phyloP scores from a whole-genome alignment of 345 rosid genomes.

The Acer yangbiense region DNA sequence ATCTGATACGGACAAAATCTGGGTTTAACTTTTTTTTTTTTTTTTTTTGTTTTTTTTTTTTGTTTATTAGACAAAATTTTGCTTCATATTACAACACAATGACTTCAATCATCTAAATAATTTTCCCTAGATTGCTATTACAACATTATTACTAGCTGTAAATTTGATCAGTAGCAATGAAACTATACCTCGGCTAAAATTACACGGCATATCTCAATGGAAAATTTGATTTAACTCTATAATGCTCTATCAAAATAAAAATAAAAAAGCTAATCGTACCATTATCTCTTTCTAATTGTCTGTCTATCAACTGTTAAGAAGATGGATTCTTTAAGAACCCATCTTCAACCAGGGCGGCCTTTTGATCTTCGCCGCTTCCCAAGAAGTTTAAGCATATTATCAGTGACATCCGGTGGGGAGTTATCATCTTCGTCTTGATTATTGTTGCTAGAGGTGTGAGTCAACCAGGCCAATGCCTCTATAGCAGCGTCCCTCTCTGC shows the following conservation, averaged over 20 bases:
- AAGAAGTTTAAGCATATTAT: conserved; percentile 94
- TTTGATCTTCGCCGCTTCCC: conserved; percentile 74
- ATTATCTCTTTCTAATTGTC: not conserved
- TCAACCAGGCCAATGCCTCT: conserved; percentile 96
- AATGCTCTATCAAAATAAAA: not conserved
- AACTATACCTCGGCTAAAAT: not conserved
- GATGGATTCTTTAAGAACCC: not conserved
- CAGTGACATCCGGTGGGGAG: conserved; percentile 77
- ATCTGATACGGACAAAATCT: too few species aligned
- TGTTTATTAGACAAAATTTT: not conserved
- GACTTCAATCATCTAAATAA: not conserved
- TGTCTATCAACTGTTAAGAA: not conserved
- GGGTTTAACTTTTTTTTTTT: too few species aligned
- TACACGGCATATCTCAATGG: not conserved
- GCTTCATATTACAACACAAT: not conserved
- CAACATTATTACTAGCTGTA: not conserved
- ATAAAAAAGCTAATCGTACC: not conserved
- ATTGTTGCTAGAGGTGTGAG: conserved; percentile 65
- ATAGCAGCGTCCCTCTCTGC: conserved; percentile 97
- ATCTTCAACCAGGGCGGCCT: conserved; percentile 16
- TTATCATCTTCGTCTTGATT: conserved; percentile 40
- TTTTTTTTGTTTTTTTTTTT: too few species aligned
- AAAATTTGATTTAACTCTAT: not conserved
- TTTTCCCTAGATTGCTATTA: not conserved
- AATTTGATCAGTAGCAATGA: not conserved